phyloP scores from a whole-genome alignment of 2,329 filamentous ascomycete genomes.

The Pezicula rhizophila region DNA sequence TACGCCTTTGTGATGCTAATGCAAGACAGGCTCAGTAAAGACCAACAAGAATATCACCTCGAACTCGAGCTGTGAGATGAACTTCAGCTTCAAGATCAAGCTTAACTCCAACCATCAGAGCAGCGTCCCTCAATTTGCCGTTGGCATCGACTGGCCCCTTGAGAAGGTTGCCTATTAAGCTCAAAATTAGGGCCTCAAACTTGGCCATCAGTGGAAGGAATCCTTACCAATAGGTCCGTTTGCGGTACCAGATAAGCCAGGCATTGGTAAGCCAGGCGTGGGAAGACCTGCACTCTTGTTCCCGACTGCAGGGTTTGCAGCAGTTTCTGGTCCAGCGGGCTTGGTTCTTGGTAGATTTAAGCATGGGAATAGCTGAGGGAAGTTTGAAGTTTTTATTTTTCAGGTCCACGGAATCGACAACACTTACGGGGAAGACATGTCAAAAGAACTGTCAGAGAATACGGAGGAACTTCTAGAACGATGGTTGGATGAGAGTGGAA shows the following conservation, averaged over 20 bases:
- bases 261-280: constrained; percentile 21
- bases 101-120: constrained; percentile 56
- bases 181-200: background rate
- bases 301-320: no score
- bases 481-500: background rate
- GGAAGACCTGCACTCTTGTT: constrained; percentile 7
- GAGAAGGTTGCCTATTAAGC: constrained; percentile 42
- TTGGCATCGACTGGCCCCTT: constrained; percentile 51
- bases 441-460: no score
- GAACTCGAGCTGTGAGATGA: constrained; percentile 52
- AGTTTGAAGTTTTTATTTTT: background rate
- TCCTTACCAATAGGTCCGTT: constrained; percentile 29
- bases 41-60: constrained; percentile 55
- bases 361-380: constrained; percentile 6
- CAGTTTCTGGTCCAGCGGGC: constrained; percentile 30
- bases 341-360: constrained; percentile 31
- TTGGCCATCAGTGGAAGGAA: background rate
- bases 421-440: constrained; percentile 17
- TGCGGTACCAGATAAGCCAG: constrained; percentile 29
- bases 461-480: background rate
- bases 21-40: constrained; percentile 36
- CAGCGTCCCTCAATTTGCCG: constrained; percentile 51
- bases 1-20: background rate
- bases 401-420: background rate
- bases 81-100: constrained; percentile 58